Percentiles rank a stretch among this genome's conserved stretches.
Evolutionary conservation across 2,329 filamentous ascomycete genomes (phyloP).

Genomic region (Teratosphaeria pseudoeucalypti): DNA sequence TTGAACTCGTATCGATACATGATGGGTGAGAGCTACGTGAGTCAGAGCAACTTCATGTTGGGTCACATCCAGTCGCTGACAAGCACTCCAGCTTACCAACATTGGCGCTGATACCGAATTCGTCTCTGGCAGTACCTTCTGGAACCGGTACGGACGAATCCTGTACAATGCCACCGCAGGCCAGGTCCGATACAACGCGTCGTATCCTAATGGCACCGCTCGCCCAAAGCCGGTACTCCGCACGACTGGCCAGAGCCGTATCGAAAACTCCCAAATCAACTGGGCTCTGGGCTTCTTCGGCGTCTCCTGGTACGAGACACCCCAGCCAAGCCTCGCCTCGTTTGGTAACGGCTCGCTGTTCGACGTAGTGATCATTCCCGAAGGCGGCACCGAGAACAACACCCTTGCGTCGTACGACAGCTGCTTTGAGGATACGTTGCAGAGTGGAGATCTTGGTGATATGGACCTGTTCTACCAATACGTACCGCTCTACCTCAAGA

Average conservation of each 20-base stretch:
- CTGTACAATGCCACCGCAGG: slow-evolving; percentile 41
- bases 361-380: slow-evolving; percentile 42
- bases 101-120: slow-evolving; percentile 43
- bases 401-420: slow-evolving; percentile 44
- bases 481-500: slow-evolving; percentile 35
- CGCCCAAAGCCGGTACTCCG: slow-evolving; percentile 42
- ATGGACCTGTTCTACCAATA: slow-evolving; percentile 34
- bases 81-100: slow-evolving; percentile 29
- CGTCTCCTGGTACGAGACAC: slow-evolving; percentile 31
- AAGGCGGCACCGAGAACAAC: slow-evolving; percentile 42
- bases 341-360: slow-evolving; percentile 31
- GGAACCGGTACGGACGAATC: slow-evolving; percentile 38
- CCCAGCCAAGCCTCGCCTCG: slow-evolving; percentile 30
- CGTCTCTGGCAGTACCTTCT: slow-evolving; percentile 31
- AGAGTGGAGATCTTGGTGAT: slow-evolving; percentile 33
- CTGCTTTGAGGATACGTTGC: slow-evolving; percentile 30
- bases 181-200: slow-evolving; percentile 40
- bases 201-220: slow-evolving; percentile 38
- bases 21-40: slow-evolving; percentile 29
- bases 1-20: slow-evolving; percentile 43
- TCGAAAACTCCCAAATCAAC: slow-evolving; percentile 44
- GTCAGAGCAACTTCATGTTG: background rate
- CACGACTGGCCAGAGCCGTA: slow-evolving; percentile 45
- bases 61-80: background rate
- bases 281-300: slow-evolving; percentile 46